Evolutionary conservation across 192 early-diverging fungal species (phyloP).

Genomic region (Coemansia sp.): DNA sequence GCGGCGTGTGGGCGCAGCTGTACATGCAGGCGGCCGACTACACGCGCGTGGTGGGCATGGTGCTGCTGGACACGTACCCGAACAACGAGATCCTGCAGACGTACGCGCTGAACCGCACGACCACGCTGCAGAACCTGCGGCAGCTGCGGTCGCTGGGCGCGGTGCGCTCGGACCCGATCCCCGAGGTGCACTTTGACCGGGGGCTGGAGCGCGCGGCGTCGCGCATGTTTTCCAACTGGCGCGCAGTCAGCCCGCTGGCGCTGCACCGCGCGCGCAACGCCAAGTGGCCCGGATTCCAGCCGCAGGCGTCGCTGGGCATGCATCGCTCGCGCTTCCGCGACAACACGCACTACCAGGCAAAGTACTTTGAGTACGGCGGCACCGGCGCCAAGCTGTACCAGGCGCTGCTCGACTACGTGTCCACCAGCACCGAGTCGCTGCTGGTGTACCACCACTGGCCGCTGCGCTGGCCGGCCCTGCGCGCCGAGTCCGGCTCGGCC

Average conservation of each 20-base stretch:
- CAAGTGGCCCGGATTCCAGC: constrained; percentile 45
- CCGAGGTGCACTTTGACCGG: constrained; percentile 31
- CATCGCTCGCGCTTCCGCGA: constrained; percentile 48
- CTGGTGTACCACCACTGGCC: constrained; percentile 52
- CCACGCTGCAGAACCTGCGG: constrained; percentile 46
- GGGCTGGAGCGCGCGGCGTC: constrained; percentile 21
- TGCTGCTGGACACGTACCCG: constrained; percentile 47
- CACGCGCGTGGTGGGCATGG: constrained; percentile 43
- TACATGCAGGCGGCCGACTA: constrained; percentile 49
- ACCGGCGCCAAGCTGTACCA: constrained; percentile 45
- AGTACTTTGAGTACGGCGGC: constrained; percentile 55
- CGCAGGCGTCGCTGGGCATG: constrained; percentile 25
- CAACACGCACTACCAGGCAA: constrained; percentile 52
- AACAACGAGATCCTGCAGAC: constrained; percentile 51
- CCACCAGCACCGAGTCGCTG: constrained; percentile 31
- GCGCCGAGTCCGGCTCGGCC: constrained; percentile 15
- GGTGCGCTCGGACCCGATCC: background rate
- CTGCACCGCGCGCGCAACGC: constrained; percentile 43
- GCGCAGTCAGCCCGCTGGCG: constrained; percentile 46
- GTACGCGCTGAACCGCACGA: constrained; percentile 50
- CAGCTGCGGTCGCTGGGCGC: constrained; percentile 27
- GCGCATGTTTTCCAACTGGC: constrained; percentile 30
- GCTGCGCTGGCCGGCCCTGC: constrained; percentile 51
- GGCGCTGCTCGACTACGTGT: constrained; percentile 24
- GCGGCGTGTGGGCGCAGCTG: constrained; percentile 54